Base-by-base conservation (phyloP, 805 yeast genomes). In the Candida argentea region DNA sequence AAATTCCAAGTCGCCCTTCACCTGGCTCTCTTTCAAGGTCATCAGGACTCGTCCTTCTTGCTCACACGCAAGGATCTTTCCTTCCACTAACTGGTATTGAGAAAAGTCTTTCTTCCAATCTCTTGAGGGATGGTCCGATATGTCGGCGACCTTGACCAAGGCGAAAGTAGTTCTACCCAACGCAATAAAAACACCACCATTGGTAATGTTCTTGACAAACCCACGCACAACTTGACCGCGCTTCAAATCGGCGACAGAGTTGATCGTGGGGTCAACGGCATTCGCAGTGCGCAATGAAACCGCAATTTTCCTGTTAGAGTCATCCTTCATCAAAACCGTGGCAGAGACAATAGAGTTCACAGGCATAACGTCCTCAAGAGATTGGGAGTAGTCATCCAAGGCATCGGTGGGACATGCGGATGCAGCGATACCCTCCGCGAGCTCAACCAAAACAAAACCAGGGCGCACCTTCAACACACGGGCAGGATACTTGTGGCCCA, bases 81-180 rank as follows among this genome's bases (percentile, higher is more conserved):
- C 95, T 26, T 63, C 46, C 6, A 89, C 85, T 9, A 69, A 58
- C 56, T 87, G 93, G 50, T 80, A 74, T 16, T 73, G 66, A 37
- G 67, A 66, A 67, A 67, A 84, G 37, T 65, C 70, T 37, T 74
- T 75, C 61, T 83, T 83, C 97, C 97, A 89, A 33, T 89, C 94
- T 43, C 78, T 80, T 46, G 85, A 57, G 43, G 60, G 83, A 1
- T 79, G 64, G 43, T 89, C 97, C 7, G 93, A 82, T 16, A 89
- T 60, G 48, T 87, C 87, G 24, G 79, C 55, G 27, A 85, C 75
- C 44, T 84, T 77, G 16, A 84, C 91, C 44, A 89, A 73, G 2
- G 87, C 96, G 40, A 71, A 72, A 15, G 82, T 61, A 1, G 65
- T 58, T 37, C 81, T 68, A 23, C 91, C 85, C 38, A 89, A 57